Evolutionary conservation across 2,329 filamentous ascomycete species (phyloP).

Genomic region (Nemania sp.): DNA sequence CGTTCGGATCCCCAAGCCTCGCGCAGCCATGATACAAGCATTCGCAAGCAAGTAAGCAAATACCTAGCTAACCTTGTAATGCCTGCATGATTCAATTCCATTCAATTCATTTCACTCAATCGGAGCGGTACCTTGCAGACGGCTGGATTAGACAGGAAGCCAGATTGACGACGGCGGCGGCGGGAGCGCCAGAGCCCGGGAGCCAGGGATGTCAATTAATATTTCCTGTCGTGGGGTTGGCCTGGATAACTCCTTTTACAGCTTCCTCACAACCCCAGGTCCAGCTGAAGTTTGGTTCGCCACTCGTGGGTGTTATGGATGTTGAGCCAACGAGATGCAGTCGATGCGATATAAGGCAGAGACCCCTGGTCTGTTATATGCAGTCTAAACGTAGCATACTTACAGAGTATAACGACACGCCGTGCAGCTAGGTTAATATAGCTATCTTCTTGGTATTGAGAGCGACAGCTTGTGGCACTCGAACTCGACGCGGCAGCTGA

Average conservation of each 20-base stretch:
- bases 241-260: slow-evolving; percentile 11
- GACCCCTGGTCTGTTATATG: slow-evolving; percentile 30
- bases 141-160: slow-evolving; percentile 18
- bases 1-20: slow-evolving; percentile 13
- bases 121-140: slow-evolving; percentile 31
- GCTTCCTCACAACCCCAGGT: slow-evolving; percentile 16
- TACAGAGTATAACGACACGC: slow-evolving; percentile 26
- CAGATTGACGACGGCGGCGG: slow-evolving; percentile 27
- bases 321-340: slow-evolving; percentile 8
- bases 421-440: slow-evolving; percentile 6
- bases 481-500: neutral
- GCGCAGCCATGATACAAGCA: slow-evolving; percentile 5
- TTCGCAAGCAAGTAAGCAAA: neutral
- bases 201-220: slow-evolving; percentile 19
- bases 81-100: slow-evolving; percentile 25
- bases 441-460: neutral
- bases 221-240: slow-evolving; percentile 25
- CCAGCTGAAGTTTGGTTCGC: slow-evolving; percentile 37
- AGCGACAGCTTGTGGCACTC: slow-evolving; percentile 2
- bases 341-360: slow-evolving; percentile 24
- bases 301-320: slow-evolving; percentile 27
- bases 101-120: slow-evolving; percentile 1
- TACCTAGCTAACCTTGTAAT: neutral
- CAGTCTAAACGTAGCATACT: too few species aligned
- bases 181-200: slow-evolving; percentile 3